A percentile compares a stretch with the other conserved stretches of the same genome.
These are phyloP conservation scores for Phytophthora pluvialis DNA, from an alignment of 352 stramenopile species.

Conservation along the genomic window DNA sequence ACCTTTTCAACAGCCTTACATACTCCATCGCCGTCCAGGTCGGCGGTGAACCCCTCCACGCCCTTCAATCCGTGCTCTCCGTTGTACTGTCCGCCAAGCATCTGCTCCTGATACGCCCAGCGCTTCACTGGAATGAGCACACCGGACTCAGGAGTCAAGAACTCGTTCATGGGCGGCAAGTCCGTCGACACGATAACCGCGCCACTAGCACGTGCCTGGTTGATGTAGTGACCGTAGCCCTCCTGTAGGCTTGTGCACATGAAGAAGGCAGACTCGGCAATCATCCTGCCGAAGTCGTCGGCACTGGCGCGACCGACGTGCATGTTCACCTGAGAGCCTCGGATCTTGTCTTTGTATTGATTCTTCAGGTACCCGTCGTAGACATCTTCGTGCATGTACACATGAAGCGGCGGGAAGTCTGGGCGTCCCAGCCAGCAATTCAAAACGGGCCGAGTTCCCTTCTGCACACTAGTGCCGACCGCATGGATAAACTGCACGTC, in stretches of 20 bases:
- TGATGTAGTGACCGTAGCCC: constrained; percentile 78
- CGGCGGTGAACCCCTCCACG: constrained; percentile 51
- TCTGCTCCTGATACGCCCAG: constrained; percentile 44
- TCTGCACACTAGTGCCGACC: constrained; percentile 58
- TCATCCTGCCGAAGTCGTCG: constrained; percentile 52
- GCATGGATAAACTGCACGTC: constrained; percentile 57
- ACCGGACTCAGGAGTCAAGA: constrained; percentile 50
- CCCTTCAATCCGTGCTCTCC: constrained; percentile 56
- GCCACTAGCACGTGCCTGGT: constrained; percentile 59
- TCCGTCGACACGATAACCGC: constrained; percentile 60
- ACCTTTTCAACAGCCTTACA: constrained; percentile 64
- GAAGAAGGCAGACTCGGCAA: constrained; percentile 61
- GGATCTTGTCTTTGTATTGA: constrained; percentile 41
- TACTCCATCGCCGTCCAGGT: constrained; percentile 43
- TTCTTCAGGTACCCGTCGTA: constrained; percentile 42
- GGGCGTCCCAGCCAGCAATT: constrained; percentile 64
- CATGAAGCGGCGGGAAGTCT: constrained; percentile 54
- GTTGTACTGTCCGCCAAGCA: constrained; percentile 56
- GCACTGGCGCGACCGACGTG: constrained; percentile 45
- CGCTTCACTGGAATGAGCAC: constrained; percentile 50
- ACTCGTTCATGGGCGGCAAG: constrained; percentile 70
- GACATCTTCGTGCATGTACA: constrained; percentile 55
- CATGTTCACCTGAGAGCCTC: constrained; percentile 35
- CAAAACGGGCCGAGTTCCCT: constrained; percentile 54
- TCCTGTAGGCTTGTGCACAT: constrained; percentile 68